phyloP scores from a whole-genome alignment of 2,329 filamentous ascomycete genomes.

The Colletotrichum abscissum region DNA sequence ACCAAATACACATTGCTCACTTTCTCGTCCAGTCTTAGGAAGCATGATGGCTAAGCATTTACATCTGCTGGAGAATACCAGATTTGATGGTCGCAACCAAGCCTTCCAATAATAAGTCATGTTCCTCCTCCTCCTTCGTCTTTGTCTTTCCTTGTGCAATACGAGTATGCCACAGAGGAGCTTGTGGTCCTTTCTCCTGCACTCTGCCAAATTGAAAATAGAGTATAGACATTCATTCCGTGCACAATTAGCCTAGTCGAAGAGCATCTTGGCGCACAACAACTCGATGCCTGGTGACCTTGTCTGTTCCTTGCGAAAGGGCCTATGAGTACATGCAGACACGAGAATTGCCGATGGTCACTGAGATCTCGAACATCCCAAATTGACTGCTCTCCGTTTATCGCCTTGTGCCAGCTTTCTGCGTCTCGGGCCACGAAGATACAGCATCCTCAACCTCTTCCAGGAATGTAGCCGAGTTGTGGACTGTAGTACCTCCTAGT shows the following conservation, averaged over 20 bases:
- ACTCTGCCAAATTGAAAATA: not conserved
- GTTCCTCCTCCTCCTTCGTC: not conserved
- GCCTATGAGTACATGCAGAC: not conserved
- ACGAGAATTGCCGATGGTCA: not conserved
- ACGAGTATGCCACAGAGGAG: not conserved
- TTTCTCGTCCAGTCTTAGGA: too few species aligned
- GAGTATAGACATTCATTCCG: not conserved
- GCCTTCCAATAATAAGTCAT: not conserved
- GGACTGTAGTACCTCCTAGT: conserved; percentile 86
- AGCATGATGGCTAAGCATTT: too few species aligned
- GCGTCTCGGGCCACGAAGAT: conserved; percentile 81
- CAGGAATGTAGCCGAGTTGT: conserved; percentile 89
- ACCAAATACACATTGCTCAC: too few species aligned
- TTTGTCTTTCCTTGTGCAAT: not conserved
- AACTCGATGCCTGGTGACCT: not conserved
- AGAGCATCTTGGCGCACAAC: not conserved
- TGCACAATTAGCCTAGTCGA: not conserved
- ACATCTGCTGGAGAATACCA: not conserved
- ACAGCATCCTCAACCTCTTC: conserved; percentile 94
- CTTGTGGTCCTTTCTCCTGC: too few species aligned
- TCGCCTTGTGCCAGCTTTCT: conserved; percentile 37
- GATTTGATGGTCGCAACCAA: not conserved
- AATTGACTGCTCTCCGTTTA: conserved; percentile 25
- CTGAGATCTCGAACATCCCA: not conserved
- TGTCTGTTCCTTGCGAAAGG: not conserved